Evolutionary conservation across 1,284 basidiomycete species (phyloP).

Genomic region (Vanrija sp.): DNA sequence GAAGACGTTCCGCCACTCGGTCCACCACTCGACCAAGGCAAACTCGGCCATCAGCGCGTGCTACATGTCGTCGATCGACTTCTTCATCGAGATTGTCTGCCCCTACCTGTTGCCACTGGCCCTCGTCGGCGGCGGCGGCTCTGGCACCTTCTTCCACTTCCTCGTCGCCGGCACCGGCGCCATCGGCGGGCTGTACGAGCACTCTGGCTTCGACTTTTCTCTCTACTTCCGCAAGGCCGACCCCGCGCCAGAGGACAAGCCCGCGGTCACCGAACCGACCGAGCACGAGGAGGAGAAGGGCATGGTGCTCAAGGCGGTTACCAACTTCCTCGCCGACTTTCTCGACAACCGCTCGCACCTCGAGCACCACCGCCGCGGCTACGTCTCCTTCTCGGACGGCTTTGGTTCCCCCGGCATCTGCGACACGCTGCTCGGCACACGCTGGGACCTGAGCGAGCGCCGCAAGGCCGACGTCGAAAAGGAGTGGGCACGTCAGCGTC

Average conservation of each 20-base stretch:
- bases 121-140: not conserved
- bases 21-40: not conserved
- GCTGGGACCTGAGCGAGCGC: not conserved
- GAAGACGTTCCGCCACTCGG: not conserved
- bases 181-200: not conserved
- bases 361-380: not conserved
- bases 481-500: not conserved
- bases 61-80: not conserved
- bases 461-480: not conserved
- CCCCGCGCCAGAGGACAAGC: not conserved
- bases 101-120: not conserved
- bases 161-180: not conserved
- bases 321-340: not conserved
- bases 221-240: not conserved
- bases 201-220: not conserved
- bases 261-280: not conserved
- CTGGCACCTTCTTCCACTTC: not conserved
- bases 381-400: conserved; percentile 1
- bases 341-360: not conserved
- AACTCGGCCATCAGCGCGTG: not conserved
- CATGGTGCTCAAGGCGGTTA: not conserved
- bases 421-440: not conserved
- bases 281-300: not conserved
- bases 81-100: not conserved
- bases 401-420: not conserved